Conservation (phyloP, 2,329 filamentous ascomycete species). For the Pezicula radicicola region DNA sequence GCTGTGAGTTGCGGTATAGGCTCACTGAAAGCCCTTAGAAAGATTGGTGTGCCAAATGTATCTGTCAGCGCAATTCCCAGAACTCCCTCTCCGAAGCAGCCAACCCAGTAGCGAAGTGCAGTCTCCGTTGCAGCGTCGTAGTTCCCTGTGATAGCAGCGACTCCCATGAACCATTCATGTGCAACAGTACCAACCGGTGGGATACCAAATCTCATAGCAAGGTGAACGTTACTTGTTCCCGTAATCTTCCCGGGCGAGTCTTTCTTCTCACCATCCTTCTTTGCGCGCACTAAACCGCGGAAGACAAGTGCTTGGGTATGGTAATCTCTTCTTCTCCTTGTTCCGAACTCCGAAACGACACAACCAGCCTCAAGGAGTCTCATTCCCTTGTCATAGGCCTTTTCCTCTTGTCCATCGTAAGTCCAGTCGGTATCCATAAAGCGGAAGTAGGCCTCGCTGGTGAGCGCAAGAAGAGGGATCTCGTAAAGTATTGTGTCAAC, state of each 20-base stretch:
- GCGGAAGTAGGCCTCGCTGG: slow-evolving; percentile 95
- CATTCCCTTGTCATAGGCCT: slow-evolving; percentile 78
- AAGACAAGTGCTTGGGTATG: slow-evolving; percentile 93
- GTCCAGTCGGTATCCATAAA: slow-evolving; percentile 94
- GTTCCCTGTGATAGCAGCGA: slow-evolving; percentile 84
- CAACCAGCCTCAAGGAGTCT: slow-evolving; percentile 79
- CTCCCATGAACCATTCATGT: slow-evolving; percentile 99
- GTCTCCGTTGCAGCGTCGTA: slow-evolving; percentile 83
- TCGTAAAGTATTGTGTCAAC: slow-evolving; percentile 96
- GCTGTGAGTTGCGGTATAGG: slow-evolving; percentile 47
- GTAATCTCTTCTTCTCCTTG: slow-evolving; percentile 84
- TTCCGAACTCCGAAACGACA: slow-evolving; percentile 91
- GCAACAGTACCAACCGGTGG: slow-evolving; percentile 85
- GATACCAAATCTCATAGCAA: slow-evolving; percentile 89
- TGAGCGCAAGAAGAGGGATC: slow-evolving; percentile 86
- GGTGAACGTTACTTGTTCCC: slow-evolving; percentile 94
- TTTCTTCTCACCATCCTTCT: slow-evolving; percentile 62
- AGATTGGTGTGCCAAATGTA: slow-evolving; percentile 90
- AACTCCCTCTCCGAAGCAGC: slow-evolving; percentile 82
- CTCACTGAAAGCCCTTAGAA: slow-evolving; percentile 79
- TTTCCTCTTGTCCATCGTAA: slow-evolving; percentile 81
- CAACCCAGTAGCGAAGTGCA: slow-evolving; percentile 84
- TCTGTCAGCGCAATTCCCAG: slow-evolving; percentile 90
- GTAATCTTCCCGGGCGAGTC: slow-evolving; percentile 71
- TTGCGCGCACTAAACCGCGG: slow-evolving; percentile 76